Evolutionary conservation across 441 rosid genomes (phyloP).

Genomic region (Erodium texanum): DNA sequence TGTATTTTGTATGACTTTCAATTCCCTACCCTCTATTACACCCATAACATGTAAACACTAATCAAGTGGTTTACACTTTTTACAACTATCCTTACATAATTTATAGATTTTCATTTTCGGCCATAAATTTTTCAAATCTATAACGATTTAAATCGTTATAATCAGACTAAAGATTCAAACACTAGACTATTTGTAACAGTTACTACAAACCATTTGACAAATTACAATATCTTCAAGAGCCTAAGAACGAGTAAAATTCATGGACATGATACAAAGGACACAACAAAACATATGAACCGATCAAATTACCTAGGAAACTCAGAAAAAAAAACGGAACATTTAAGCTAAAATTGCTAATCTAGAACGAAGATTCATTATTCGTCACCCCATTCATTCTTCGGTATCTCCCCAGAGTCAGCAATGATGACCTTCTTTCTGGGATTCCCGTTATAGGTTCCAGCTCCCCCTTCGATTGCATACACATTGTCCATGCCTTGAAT

Average conservation of each 20-base stretch:
- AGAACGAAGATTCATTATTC: slow-evolving; percentile 38
- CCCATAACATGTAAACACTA: too few relatives aligned
- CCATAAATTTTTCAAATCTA: too few relatives aligned
- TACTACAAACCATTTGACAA: background rate
- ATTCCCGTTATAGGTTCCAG: slow-evolving; percentile 89
- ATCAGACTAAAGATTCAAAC: too few relatives aligned
- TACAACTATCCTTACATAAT: too few relatives aligned
- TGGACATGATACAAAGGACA: slow-evolving; percentile 20
- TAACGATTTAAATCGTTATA: too few relatives aligned
- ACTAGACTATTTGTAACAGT: too few relatives aligned
- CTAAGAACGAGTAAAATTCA: slow-evolving; percentile 9
- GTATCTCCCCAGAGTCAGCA: slow-evolving; percentile 85
- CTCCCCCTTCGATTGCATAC: slow-evolving; percentile 87
- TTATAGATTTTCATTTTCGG: too few relatives aligned
- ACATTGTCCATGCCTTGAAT: slow-evolving; percentile 88
- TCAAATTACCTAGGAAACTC: slow-evolving; percentile 3
- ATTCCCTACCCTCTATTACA: too few relatives aligned
- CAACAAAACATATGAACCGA: slow-evolving; percentile 17
- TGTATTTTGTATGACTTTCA: too few relatives aligned
- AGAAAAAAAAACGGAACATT: slow-evolving; percentile 12
- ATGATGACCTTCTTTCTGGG: slow-evolving; percentile 86
- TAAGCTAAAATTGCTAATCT: background rate
- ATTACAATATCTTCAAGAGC: slow-evolving; percentile 9
- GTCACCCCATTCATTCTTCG: slow-evolving; percentile 79
- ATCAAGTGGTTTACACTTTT: too few relatives aligned